Evolutionary conservation across 116 monocot genomes (phyloP), one percentile per base, ranked within the genome.

Genomic region (Cymodocea nodosa): DNA sequence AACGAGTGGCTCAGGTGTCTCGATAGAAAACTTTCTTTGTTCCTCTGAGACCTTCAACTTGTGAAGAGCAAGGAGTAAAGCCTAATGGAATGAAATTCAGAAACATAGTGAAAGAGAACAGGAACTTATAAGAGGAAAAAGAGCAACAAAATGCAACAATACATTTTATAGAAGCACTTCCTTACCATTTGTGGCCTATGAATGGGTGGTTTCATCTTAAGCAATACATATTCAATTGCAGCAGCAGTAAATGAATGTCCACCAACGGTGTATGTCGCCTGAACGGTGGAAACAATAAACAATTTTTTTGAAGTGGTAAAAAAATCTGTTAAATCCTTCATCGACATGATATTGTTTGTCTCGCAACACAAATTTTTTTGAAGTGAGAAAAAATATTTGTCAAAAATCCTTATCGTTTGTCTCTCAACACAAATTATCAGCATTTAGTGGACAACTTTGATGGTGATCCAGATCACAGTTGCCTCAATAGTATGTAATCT

Each of bases 241-340:
- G 85, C 84, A 74, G 93, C 93, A 68, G 74, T 93, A 60, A 81
- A 84, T 54, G 83, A 83, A 48, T 89, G 80, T 5, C 89, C 89
- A n/a, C 86, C 89, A 53, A 93, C 78, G 36, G 79, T 89, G 53
- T 93, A 93, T 58, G 83, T 81, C 52, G 93, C 93, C 93, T 93
- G 80, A 53, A 55, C 35, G 55, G 23, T 23, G 48, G 67, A 2
- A 39, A 35, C 11, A 0, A 0, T 1, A 63, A 15, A 37, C 19
- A 59, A 2, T 2, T 54, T 54, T 54, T 54, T 54, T 54, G 0
- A 54, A 54, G 15, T 54, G 20, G 17, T 17, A 7, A 17, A 53
- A 53, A 15, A 44, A 10, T 10, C 8, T 44, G 5, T 44, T 12
- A 44, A 44, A 44, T 44, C 7, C 1, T 44, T 9, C 1, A 44